Evolutionary conservation across 441 rosid genomes (phyloP).

Genomic region (Populus hybrid): DNA sequence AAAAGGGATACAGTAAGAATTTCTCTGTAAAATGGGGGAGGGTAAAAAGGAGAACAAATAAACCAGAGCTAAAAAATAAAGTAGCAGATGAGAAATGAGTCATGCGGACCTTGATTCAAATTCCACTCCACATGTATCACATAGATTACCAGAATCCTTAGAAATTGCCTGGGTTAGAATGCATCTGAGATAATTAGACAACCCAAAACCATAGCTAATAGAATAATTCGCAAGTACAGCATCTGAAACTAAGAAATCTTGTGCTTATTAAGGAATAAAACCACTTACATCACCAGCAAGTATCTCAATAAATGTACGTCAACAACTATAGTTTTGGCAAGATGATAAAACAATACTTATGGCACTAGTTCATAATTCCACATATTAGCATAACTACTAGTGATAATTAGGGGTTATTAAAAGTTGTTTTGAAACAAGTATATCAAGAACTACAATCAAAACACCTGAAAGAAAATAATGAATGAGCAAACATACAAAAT

Average conservation of each 20-base stretch:
- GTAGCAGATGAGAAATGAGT: conserved; percentile 5
- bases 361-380: not conserved
- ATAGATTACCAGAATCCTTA: conserved; percentile 53
- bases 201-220: not conserved
- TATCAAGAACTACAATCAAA: not conserved
- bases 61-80: not conserved
- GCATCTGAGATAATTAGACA: conserved; percentile 16
- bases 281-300: not conserved
- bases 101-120: conserved; percentile 71
- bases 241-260: not conserved
- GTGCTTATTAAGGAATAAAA: not conserved
- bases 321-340: too few species aligned
- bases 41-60: not conserved
- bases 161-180: conserved; percentile 47
- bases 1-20: conserved; percentile 7
- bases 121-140: conserved; percentile 85
- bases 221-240: not conserved
- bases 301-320: not conserved
- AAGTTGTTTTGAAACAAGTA: not conserved
- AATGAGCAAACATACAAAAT: not conserved
- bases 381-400: not conserved
- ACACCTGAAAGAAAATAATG: too few species aligned
- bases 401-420: not conserved
- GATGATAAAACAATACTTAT: not conserved
- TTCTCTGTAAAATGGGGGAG: not conserved